These are phyloP conservation scores for Tilletia indica DNA, from an alignment of 1,284 basidiomycete genomes.

Conservation along the genomic window DNA sequence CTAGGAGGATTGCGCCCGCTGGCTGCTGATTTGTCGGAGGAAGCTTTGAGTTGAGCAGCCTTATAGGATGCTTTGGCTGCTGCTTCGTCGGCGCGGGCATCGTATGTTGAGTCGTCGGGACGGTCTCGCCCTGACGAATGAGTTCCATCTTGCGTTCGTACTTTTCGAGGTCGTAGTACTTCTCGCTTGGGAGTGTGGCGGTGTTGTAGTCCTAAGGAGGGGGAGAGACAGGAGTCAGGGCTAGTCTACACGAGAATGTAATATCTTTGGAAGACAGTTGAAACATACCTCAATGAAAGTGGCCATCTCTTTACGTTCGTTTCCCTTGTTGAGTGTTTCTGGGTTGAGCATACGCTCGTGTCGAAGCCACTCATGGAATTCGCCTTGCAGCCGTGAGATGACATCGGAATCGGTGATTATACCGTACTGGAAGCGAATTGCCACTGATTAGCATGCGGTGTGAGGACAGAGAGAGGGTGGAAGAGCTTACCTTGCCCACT, in stretches of 20 bases:
- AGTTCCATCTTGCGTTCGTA: constrained; percentile 26
- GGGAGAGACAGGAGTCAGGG: no score
- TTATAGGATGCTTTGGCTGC: constrained; percentile 22
- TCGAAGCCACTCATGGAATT: constrained; percentile 30
- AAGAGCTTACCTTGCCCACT: constrained; percentile 17
- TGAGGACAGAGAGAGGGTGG: not conserved
- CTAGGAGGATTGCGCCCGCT: no score
- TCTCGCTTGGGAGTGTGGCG: constrained; percentile 26
- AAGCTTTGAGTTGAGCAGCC: not conserved
- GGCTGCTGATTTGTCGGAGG: no score
- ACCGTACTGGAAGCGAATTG: not conserved
- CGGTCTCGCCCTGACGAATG: constrained; percentile 27
- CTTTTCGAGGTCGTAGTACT: constrained; percentile 30
- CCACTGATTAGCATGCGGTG: not conserved
- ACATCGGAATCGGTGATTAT: constrained; percentile 19
- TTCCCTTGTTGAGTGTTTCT: constrained; percentile 25
- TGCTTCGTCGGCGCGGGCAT: constrained; percentile 25
- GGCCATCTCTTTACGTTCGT: constrained; percentile 23
- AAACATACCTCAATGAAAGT: constrained; percentile 23
- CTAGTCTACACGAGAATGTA: no score
- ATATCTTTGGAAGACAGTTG: not conserved
- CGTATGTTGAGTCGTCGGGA: constrained; percentile 21
- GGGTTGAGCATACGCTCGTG: constrained; percentile 29
- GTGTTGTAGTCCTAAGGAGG: constrained; percentile 27
- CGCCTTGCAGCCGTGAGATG: constrained; percentile 22